Evolutionary conservation across 1,284 basidiomycete genomes (phyloP).

Genomic region (Cystobasidium pallidum): DNA sequence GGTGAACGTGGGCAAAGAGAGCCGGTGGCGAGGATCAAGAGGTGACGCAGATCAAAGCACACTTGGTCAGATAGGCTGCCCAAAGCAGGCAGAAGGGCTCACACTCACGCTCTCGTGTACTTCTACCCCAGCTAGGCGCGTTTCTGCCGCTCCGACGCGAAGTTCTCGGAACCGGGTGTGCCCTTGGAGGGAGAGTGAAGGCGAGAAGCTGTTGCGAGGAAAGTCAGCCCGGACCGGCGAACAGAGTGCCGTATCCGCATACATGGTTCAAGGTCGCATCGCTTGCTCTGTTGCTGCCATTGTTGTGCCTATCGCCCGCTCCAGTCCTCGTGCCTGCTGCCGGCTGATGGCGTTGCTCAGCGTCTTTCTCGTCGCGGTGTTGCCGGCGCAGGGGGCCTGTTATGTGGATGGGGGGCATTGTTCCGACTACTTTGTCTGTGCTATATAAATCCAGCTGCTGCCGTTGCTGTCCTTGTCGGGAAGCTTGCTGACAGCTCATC

Average conservation of each 20-base stretch:
- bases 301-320: not conserved
- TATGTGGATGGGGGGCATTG: constrained; percentile 38
- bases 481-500: no score
- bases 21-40: constrained; percentile 34
- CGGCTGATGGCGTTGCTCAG: constrained; percentile 15
- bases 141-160: constrained; percentile 45
- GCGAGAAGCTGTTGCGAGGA: constrained; percentile 49
- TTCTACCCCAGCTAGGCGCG: constrained; percentile 37
- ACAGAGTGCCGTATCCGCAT: not conserved
- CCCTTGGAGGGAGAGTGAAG: constrained; percentile 50
- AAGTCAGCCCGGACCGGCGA: not conserved
- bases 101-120: constrained; percentile 43
- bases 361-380: constrained; percentile 33
- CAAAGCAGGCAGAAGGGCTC: constrained; percentile 3
- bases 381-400: not conserved
- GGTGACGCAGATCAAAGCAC: not conserved
- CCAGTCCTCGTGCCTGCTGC: not conserved
- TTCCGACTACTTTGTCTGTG: not conserved
- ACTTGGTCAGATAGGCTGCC: not conserved
- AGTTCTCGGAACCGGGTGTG: constrained; percentile 43
- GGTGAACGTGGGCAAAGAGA: constrained; percentile 7
- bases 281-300: constrained; percentile 2
- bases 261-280: constrained; percentile 20
- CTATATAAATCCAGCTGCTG: not conserved
- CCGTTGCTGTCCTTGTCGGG: not conserved